These are phyloP conservation scores for Croton laevigatus DNA, from an alignment of 441 rosid species.

Conservation along the genomic window DNA sequence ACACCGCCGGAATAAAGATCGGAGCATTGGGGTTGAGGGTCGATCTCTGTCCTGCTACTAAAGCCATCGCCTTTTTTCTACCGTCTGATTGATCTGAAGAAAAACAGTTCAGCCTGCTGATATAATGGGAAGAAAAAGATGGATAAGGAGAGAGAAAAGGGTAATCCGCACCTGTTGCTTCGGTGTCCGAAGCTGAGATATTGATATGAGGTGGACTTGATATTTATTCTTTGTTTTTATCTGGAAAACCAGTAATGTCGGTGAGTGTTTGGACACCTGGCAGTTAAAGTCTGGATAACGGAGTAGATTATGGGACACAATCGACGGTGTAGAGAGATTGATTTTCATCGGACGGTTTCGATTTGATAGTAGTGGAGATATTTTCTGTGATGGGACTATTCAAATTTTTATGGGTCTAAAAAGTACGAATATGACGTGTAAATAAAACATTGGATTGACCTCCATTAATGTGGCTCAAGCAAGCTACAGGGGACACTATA, in stretches of 20 bases:
- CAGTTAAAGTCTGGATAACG: background rate
- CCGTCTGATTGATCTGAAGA: background rate
- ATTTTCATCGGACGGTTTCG: background rate
- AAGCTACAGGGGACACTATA: too few species aligned
- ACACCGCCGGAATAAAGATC: slow-evolving; percentile 21
- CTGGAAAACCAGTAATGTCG: background rate
- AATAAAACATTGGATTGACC: too few species aligned
- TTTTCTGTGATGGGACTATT: slow-evolving; percentile 2
- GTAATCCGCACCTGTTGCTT: slow-evolving; percentile 9
- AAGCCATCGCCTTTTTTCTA: slow-evolving; percentile 24
- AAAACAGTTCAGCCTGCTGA: too few species aligned
- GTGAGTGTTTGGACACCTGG: slow-evolving; percentile 4
- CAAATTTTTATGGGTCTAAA: too few species aligned
- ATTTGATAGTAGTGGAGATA: background rate
- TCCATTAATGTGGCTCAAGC: too few species aligned
- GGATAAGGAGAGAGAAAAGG: background rate
- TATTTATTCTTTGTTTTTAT: background rate
- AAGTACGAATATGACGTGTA: too few species aligned
- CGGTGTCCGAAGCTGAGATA: slow-evolving; percentile 13
- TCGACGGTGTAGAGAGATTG: slow-evolving; percentile 1
- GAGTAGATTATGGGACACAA: background rate
- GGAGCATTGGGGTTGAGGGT: slow-evolving; percentile 42
- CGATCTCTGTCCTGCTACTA: slow-evolving; percentile 33
- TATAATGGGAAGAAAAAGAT: background rate
- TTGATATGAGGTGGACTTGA: background rate